Base-by-base conservation (phyloP, 495 filamentous ascomycete species). In the Xylaria flabelliformis region DNA sequence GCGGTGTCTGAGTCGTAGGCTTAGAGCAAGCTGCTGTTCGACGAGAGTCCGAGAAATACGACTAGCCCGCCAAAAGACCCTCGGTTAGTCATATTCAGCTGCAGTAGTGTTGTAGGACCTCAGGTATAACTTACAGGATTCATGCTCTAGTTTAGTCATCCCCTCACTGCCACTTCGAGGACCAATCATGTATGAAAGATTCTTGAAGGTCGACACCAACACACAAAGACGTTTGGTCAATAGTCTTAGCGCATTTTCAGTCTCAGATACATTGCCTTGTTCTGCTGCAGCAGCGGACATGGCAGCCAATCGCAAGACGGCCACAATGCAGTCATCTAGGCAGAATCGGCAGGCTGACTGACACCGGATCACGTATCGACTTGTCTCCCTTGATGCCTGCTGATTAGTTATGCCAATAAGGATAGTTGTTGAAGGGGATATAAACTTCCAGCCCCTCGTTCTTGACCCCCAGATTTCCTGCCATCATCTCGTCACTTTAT, bases 291-390 rank as follows among this genome's bases (percentile, higher is more conserved):
- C 53, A 55, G 51, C 5, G n/a, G 36, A 42, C 44, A 17, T 65
- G 42, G 24, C 42, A 65, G 42, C 63, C 63, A 65, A 65, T 65
- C 21, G 41, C 15, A 64, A 13, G 24, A 51, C 44, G 21, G 42
- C 24, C 64, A 29, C n/a, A 46, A 66, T 66, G 39, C 39, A 19
- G 63, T n/a, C 63, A 48, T 46, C 64, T 21, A 66, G 64, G 64
- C 64, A 66, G 64, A 66, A 66, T 46, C 24, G 64, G 39, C 39
- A 53, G 64, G 64, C 46, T 51, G 64, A 66, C 46, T 51, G 64
- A 66, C 56, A 59, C 51, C 51, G 29, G 56, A 39, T 36, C 56
- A 29, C 4, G 15, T 58, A 32, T 32, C 24, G 26, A 32, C 55
- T 36, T 32, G 53, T 17, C 53, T 17, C 36, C 39, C 64, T n/a